Base-by-base conservation (phyloP, 768 basidiomycete genomes). In the Xerocomellus chrysenteron region DNA sequence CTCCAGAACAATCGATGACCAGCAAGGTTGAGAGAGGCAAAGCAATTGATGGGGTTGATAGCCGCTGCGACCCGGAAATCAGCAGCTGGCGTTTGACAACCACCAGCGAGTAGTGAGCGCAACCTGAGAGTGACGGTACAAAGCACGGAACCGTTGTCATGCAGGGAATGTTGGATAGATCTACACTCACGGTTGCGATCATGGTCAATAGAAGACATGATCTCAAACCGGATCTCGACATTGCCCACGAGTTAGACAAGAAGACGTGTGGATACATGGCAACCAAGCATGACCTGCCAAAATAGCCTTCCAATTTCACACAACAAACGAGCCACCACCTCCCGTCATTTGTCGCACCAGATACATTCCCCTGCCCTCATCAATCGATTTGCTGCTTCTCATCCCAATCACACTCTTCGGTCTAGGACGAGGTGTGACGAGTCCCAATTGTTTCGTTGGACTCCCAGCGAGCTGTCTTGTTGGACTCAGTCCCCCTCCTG, bases 341-440 rank as follows among this genome's bases (percentile, higher is more conserved):
- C 88, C 90, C 9, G 91, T 92, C 78, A 92, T 78, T 68, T 92
- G 90, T 64, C 83, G 77, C 45, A 92, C 87, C 54, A 92, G 74
- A 70, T 82, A 88, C 87, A 91, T 83, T 10, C 81, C 72, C 51
- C 72, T 81, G 37, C 84, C 88, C 67, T 89, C 87, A 60, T 89
- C 88, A 30, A 79, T 66, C 54, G 84, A 85, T 65, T 81, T 84
- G 24, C 74, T 79, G 55, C 74, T 79, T 62, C 88, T 77, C 71
- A 87, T 83, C 14, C 88, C 88, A 54, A 87, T 83, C 26, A 89
- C 86, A 64, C 88, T 90, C 77, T 87, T 90, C 12, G 91, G 90
- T 52, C 91, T 75, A 10, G 88, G 83, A 42, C 83, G 76, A 19
- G 74, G 68, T 16, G 64, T 68, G 1, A 53, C 64, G 12, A 74